Evolutionary conservation across 495 filamentous ascomycete genomes (phyloP).

Genomic region (Penicillium daleae): DNA sequence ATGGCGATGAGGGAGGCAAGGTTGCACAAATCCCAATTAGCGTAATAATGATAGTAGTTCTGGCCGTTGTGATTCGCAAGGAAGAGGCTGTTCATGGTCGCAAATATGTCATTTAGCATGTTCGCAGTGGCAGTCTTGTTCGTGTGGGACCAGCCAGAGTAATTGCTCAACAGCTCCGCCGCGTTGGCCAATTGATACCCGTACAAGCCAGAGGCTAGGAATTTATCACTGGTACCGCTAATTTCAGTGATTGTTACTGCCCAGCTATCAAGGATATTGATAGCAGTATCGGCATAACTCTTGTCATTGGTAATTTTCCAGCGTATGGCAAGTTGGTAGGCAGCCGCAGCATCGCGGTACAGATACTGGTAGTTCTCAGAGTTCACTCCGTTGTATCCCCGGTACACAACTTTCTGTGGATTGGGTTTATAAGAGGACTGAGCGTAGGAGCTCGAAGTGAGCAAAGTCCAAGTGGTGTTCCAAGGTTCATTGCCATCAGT

Average conservation of each 20-base stretch:
- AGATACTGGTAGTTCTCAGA: constrained; percentile 43
- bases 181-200: constrained; percentile 53
- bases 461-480: constrained; percentile 39
- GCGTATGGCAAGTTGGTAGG: constrained; percentile 42
- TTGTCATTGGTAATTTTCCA: constrained; percentile 44
- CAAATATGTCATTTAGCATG: constrained; percentile 41
- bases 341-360: constrained; percentile 44
- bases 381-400: constrained; percentile 31
- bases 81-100: constrained; percentile 39
- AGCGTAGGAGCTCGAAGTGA: constrained; percentile 32
- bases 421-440: constrained; percentile 29
- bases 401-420: constrained; percentile 33
- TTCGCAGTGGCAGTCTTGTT: constrained; percentile 25
- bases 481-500: constrained; percentile 34
- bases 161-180: constrained; percentile 46
- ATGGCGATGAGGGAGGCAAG: constrained; percentile 43
- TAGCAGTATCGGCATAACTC: constrained; percentile 38
- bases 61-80: constrained; percentile 35
- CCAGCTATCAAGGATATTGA: constrained; percentile 46
- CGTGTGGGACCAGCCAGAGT: constrained; percentile 32
- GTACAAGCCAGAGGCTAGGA: constrained; percentile 48
- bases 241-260: constrained; percentile 37
- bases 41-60: constrained; percentile 43
- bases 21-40: constrained; percentile 54
- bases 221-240: constrained; percentile 40